These are phyloP conservation scores for Styphnolobium japonicum DNA, from an alignment of 306 rosid genomes.

Conservation along the genomic window DNA sequence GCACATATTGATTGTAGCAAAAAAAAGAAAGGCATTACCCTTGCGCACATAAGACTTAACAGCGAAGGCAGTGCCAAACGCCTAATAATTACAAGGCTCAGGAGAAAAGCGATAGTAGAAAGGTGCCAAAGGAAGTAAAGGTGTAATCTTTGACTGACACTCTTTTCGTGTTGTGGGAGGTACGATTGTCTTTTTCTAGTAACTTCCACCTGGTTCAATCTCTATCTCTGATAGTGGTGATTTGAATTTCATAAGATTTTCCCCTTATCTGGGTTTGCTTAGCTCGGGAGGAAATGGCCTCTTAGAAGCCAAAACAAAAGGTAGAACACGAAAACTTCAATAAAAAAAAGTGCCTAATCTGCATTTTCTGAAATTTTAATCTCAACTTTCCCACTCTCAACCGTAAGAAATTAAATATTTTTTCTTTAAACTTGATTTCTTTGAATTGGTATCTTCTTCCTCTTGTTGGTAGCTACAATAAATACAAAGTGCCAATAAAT, in stretches of 20 bases:
- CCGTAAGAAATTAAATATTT: background rate
- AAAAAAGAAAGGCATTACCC: background rate
- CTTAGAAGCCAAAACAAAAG: background rate
- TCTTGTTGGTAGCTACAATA: background rate
- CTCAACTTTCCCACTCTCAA: background rate
- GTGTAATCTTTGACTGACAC: background rate
- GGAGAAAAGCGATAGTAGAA: background rate
- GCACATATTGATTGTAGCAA: background rate
- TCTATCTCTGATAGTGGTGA: background rate
- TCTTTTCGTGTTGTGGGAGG: background rate
- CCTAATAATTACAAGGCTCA: background rate
- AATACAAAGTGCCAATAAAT: background rate
- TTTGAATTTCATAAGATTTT: background rate
- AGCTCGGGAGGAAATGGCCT: background rate
- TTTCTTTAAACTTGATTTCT: background rate
- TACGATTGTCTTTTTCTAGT: background rate
- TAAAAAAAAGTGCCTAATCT: background rate
- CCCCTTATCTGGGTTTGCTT: background rate
- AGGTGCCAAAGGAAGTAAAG: slow-evolving; percentile 15
- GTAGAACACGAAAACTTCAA: background rate
- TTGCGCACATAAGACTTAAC: background rate
- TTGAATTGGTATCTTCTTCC: background rate
- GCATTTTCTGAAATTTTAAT: background rate
- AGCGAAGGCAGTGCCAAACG: background rate
- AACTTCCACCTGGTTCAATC: slow-evolving; percentile 12